Conservation (phyloP, 2,329 filamentous ascomycete species). For the Cylindrodendrum hubeiense region DNA sequence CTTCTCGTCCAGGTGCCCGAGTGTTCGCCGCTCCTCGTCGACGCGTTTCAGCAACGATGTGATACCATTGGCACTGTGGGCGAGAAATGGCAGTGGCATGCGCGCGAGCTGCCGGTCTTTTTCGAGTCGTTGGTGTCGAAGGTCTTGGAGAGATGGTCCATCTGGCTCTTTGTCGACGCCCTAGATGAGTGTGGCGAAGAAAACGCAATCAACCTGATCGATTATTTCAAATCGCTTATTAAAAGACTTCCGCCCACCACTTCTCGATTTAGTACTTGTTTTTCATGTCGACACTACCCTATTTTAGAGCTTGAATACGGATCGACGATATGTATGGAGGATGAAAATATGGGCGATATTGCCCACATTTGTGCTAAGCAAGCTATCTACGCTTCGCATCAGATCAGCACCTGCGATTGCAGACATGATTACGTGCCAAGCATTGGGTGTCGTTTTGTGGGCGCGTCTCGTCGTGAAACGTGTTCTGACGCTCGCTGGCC, state of each 20-base stretch:
- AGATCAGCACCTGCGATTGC: slow-evolving; percentile 9
- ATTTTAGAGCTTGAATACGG: slow-evolving; percentile 35
- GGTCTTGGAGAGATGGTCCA: slow-evolving; percentile 28
- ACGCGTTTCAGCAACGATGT: slow-evolving; percentile 22
- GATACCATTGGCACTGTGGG: slow-evolving; percentile 23
- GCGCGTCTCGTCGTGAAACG: slow-evolving; percentile 45
- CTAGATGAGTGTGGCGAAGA: slow-evolving; percentile 50
- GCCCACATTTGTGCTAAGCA: slow-evolving; percentile 40
- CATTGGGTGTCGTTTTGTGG: slow-evolving; percentile 53
- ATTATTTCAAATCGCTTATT: slow-evolving; percentile 34
- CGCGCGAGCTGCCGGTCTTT: slow-evolving; percentile 33
- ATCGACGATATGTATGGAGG: slow-evolving; percentile 46
- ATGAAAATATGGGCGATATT: slow-evolving; percentile 49
- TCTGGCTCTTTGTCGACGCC: slow-evolving; percentile 51
- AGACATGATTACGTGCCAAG: slow-evolving; percentile 39
- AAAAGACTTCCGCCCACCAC: slow-evolving; percentile 27
- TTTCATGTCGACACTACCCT: slow-evolving; percentile 50
- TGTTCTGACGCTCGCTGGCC: slow-evolving; percentile 27
- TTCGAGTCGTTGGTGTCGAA: slow-evolving; percentile 37
- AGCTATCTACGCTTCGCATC: slow-evolving; percentile 26
- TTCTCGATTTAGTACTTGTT: slow-evolving; percentile 43
- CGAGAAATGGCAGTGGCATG: slow-evolving; percentile 45
- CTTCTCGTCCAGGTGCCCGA: slow-evolving; percentile 42
- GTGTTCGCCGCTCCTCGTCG: slow-evolving; percentile 34
- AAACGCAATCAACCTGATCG: slow-evolving; percentile 34